Percentiles rank a stretch among this genome's conserved stretches.
Conservation (phyloP, 2,329 filamentous ascomycete genomes). For the Xylaria sp. region DNA sequence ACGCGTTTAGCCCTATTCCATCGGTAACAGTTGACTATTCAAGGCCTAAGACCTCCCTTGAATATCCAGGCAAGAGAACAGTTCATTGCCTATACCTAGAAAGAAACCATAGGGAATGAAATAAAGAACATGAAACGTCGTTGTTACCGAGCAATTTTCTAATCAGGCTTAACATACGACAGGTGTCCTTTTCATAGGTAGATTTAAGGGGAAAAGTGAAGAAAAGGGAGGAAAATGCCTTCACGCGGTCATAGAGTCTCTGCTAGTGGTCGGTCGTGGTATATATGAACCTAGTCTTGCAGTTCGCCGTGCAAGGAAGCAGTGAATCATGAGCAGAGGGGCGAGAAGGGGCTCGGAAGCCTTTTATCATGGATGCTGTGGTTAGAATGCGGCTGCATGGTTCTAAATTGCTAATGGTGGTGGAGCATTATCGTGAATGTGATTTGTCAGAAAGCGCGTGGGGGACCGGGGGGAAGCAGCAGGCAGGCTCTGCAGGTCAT, state of each 20-base stretch:
- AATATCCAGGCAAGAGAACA: not conserved
- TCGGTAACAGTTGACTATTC: no score
- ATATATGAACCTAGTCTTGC: slow-evolving; percentile 11
- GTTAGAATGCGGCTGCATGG: slow-evolving; percentile 22
- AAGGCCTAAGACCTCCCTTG: no score
- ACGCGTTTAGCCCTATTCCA: not conserved
- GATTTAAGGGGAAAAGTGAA: not conserved
- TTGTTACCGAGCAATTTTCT: not conserved
- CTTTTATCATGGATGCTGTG: slow-evolving; percentile 16
- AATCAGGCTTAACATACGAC: no score
- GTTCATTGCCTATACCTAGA: not conserved
- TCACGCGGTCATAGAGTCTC: not conserved
- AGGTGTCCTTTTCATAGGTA: no score
- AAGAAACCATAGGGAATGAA: not conserved
- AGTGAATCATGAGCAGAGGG: slow-evolving; percentile 19
- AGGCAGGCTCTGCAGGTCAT: slow-evolving; percentile 24
- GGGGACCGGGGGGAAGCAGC: not conserved
- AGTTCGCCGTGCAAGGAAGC: slow-evolving; percentile 11
- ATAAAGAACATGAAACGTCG: not conserved
- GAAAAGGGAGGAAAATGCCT: not conserved
- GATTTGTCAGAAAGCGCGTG: slow-evolving; percentile 34
- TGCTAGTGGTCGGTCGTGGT: not conserved
- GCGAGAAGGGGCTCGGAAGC: not conserved
- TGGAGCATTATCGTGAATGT: slow-evolving; percentile 11
- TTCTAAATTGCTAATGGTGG: slow-evolving; percentile 8